Evolutionary conservation across 768 basidiomycete species (phyloP).

Genomic region (Pisolithus albus): DNA sequence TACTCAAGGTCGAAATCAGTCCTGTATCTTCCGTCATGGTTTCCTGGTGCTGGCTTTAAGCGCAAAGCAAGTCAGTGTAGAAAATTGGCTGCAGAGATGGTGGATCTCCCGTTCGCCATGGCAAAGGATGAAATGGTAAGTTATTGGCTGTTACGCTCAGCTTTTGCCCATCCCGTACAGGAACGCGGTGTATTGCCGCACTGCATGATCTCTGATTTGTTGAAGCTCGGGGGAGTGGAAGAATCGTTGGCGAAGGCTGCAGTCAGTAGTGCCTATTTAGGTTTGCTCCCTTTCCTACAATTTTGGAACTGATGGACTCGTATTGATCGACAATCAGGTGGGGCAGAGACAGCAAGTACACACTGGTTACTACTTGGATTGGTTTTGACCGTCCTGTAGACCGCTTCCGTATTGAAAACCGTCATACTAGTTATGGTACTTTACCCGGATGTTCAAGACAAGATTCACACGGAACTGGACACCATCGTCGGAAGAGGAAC

Average conservation of each 20-base stretch:
- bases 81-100: not conserved
- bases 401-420: not conserved
- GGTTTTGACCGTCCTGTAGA: not conserved
- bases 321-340: not conserved
- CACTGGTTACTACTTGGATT: not conserved
- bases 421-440: slow-evolving; percentile 2
- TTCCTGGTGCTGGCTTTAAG: slow-evolving; percentile 10
- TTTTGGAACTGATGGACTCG: too few relatives aligned
- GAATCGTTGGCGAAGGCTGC: not conserved
- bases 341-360: not conserved
- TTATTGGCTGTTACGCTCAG: not conserved
- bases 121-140: slow-evolving; percentile 4
- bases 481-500: not conserved
- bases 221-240: not conserved
- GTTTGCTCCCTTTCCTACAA: not conserved
- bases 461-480: slow-evolving; percentile 2
- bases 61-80: not conserved
- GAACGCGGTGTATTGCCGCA: not conserved
- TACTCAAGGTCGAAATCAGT: not conserved
- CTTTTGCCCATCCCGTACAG: not conserved
- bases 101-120: slow-evolving; percentile 1
- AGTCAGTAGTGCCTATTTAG: not conserved
- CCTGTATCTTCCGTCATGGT: slow-evolving; percentile 9
- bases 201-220: not conserved
- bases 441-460: slow-evolving; percentile 6